Evolutionary conservation across 352 stramenopile genomes (phyloP), one percentile per base, ranked within the genome.

Genomic region (Phytophthora sansomeana): DNA sequence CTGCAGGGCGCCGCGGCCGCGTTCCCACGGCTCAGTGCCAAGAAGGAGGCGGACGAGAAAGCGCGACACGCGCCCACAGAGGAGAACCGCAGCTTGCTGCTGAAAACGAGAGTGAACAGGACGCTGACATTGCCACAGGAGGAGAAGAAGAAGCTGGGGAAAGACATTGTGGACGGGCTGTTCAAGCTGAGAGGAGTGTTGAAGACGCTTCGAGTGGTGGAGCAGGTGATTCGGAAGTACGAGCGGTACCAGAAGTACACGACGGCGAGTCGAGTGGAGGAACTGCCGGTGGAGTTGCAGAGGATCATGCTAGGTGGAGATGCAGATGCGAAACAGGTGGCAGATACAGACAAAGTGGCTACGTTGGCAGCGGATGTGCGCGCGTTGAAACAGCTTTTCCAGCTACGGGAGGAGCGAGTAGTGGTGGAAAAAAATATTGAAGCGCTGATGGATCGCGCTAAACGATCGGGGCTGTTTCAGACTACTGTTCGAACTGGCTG

Each of bases 191-290:
- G 84, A 28, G 54, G 41, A 33, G 69, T 87, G 30, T 16, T 77
- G 8, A 86, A 80, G 36, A 94, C 82, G 2, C 66, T 90, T 46
- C 41, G 52, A 16, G 64, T 88, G 13, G 85, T 95, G 21, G 78
- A 80, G 59, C 81, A 82, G 17, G 78, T 94, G 11, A 85, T 94
- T 5, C 75, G 71, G 44, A 94, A 93, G 58, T 92, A 88, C 63
- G 82, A 91, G 44, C 75, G 82, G 3, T 68, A 92, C 19, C 69
- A 75, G 33, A 64, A 87, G 67, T 93, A 89, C 51, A 78, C 78
- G 5, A 56, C 74, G 1, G 79, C 77, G 14, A 71, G 28, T 16
- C 71, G 78, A 35, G 57, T 90, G 19, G 79, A 90, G 6, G 84
- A 89, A 16, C 33, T 95, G 19, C 84, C 84, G 0, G 6, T 21